Evolutionary conservation across 2,329 filamentous ascomycete genomes (phyloP), one percentile per base, ranked within the genome.

Genomic region (Lasiodiplodia citricola): DNA sequence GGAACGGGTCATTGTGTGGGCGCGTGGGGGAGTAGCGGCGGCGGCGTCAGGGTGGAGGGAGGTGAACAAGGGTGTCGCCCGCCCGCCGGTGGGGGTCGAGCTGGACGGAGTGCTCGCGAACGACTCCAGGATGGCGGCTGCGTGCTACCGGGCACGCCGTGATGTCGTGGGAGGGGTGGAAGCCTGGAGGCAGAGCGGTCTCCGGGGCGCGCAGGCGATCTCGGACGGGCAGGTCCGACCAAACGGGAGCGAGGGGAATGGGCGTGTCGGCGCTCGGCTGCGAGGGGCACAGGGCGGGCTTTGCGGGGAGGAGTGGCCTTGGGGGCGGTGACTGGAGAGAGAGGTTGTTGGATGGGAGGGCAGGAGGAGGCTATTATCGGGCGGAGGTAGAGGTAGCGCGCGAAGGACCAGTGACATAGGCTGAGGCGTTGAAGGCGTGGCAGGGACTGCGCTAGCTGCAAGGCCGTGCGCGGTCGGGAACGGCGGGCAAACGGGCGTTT

Each of bases 1-100:
- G 58, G 78, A 75, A 71, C 78, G 77, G 38, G 75, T 64, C 76
- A 78, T 78, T 70, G 44, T 56, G 62, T 63, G 51, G 37, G 55
- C 31, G 62, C 28, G 52, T 23, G 50, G 23, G 52, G 58, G 41
- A 28, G 35, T 60, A 41, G 51, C 25, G 62, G 35, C 16, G 28
- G 62, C 41, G 54, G 62, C 23, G 54, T 63, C 44, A 35, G 54
- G 56, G 56, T 41, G 56, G 67, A 55, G 60, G 62, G 41, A 21
- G 31, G 52, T 35, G 54, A 47, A 52, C 13, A 66, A 58, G 68
- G 68, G 60, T 18, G 38, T 54, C n/a, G 67, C 57, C 65, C 57
- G 55, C 52, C 44, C 65, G 37, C 28, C 44, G 54, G 51, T 44
- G 23, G 63, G 51, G 51, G 63, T 66, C 21, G 63, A 57, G 51